Percentiles rank a stretch among this genome's conserved stretches.
phyloP scores from a whole-genome alignment of 257 asterid species.

The Solanum piurae region DNA sequence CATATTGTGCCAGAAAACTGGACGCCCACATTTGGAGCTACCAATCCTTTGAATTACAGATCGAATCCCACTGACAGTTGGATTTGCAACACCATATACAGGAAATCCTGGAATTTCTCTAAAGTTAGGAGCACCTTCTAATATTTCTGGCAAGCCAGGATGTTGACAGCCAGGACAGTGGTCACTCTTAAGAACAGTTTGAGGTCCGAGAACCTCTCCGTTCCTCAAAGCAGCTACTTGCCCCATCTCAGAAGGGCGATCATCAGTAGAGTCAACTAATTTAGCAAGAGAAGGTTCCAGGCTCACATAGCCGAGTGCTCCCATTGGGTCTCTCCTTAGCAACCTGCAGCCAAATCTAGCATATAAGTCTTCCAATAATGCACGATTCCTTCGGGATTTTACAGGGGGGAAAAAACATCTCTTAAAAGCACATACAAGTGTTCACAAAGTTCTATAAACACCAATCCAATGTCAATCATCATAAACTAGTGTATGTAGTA shows the following conservation, averaged over 20 bases:
- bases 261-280: slow-evolving; percentile 39
- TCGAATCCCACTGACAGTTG: slow-evolving; percentile 79
- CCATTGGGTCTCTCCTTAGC: slow-evolving; percentile 96
- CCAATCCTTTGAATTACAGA: slow-evolving; percentile 91
- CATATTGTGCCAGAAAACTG: slow-evolving; percentile 97
- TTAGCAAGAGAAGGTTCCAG: slow-evolving; percentile 30
- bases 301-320: slow-evolving; percentile 86
- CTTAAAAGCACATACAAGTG: background rate
- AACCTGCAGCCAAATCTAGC: slow-evolving; percentile 40
- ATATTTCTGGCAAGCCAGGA: slow-evolving; percentile 68
- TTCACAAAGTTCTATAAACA: background rate
- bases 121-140: slow-evolving; percentile 98
- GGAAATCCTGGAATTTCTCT: slow-evolving; percentile 94
- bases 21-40: slow-evolving; percentile 69
- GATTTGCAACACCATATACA: slow-evolving; percentile 97
- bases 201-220: slow-evolving; percentile 97
- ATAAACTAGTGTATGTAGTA: background rate
- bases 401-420: background rate
- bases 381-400: background rate
- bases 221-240: slow-evolving; percentile 87
- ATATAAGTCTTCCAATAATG: background rate
- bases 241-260: slow-evolving; percentile 78
- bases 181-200: slow-evolving; percentile 97
- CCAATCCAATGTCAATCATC: background rate
- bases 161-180: slow-evolving; percentile 97